Evolutionary conservation across 1,284 basidiomycete species (phyloP).

Genomic region (Caloboletus firmus): DNA sequence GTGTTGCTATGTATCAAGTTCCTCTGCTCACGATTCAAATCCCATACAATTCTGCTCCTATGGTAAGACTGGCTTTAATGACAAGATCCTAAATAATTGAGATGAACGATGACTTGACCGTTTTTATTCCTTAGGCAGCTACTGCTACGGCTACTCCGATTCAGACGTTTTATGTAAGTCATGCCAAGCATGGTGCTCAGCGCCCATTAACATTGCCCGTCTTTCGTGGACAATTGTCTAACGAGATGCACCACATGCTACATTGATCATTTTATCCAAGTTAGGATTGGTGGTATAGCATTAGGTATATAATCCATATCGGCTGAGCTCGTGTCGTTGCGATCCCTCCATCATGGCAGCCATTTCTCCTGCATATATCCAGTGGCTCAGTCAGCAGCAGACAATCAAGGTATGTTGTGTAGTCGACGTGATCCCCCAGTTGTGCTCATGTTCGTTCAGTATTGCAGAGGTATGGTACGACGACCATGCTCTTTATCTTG

Average conservation of each 20-base stretch:
- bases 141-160: background rate
- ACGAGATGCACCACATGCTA: background rate
- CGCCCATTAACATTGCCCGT: no score
- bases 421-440: background rate
- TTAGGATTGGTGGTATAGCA: background rate
- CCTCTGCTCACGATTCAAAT: background rate
- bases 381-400: constrained; percentile 6
- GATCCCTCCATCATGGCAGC: background rate
- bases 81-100: background rate
- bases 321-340: no score
- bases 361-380: background rate
- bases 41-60: background rate
- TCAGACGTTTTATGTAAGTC: no score
- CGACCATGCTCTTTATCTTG: background rate
- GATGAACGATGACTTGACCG: background rate
- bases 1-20: background rate
- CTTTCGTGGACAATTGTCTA: no score
- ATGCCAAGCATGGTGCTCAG: no score
- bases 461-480: constrained; percentile 9
- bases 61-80: background rate
- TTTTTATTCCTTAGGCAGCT: background rate
- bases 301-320: background rate
- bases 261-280: background rate
- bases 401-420: constrained; percentile 2
- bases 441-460: background rate